A percentile compares a stretch with the other conserved stretches of the same genome.
These are phyloP conservation scores for Rasamsonia emersonii DNA, from an alignment of 2,329 filamentous ascomycete species.

Conservation along the genomic window DNA sequence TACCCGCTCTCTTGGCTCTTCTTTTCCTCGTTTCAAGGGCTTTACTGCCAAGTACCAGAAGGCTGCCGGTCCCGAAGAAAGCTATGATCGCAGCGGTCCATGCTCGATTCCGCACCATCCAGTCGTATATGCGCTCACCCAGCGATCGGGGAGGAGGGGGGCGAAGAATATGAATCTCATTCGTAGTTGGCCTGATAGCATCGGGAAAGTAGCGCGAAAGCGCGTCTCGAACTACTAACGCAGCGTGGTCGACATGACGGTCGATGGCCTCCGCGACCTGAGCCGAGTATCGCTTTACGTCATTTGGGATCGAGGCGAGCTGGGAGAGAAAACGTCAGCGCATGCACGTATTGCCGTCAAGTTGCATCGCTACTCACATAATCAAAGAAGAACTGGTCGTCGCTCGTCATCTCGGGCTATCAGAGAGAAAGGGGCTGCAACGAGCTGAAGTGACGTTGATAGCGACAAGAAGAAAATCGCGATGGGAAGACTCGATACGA, in stretches of 20 bases:
- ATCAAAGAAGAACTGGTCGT: slow-evolving; percentile 71
- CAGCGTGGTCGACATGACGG: slow-evolving; percentile 67
- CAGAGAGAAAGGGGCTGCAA: slow-evolving; percentile 6
- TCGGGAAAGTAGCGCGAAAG: slow-evolving; percentile 61
- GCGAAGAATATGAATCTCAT: slow-evolving; percentile 13
- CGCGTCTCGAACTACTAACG: slow-evolving; percentile 59
- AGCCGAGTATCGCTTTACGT: slow-evolving; percentile 61
- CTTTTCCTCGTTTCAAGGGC: slow-evolving; percentile 53
- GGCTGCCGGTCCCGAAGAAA: slow-evolving; percentile 56
- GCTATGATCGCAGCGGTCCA: slow-evolving; percentile 63
- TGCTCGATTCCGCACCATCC: slow-evolving; percentile 65
- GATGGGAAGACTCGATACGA: neutral
- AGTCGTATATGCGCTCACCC: slow-evolving; percentile 55
- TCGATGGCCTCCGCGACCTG: slow-evolving; percentile 75
- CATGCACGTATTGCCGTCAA: neutral
- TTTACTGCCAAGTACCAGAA: slow-evolving; percentile 54
- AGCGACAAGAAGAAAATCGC: neutral
- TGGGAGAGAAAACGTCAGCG: slow-evolving; percentile 18
- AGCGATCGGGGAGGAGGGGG: slow-evolving; percentile 33
- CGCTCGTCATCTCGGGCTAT: slow-evolving; percentile 57
- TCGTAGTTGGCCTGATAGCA: slow-evolving; percentile 49
- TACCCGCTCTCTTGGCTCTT: slow-evolving; percentile 67
- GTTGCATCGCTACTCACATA: slow-evolving; percentile 48
- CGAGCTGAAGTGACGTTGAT: neutral
- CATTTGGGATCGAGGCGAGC: slow-evolving; percentile 52